A percentile compares a stretch with the other conserved stretches of the same genome.
These are phyloP conservation scores for Coniochaeta sp. DNA, from an alignment of 2,329 filamentous ascomycete species.

Conservation along the genomic window DNA sequence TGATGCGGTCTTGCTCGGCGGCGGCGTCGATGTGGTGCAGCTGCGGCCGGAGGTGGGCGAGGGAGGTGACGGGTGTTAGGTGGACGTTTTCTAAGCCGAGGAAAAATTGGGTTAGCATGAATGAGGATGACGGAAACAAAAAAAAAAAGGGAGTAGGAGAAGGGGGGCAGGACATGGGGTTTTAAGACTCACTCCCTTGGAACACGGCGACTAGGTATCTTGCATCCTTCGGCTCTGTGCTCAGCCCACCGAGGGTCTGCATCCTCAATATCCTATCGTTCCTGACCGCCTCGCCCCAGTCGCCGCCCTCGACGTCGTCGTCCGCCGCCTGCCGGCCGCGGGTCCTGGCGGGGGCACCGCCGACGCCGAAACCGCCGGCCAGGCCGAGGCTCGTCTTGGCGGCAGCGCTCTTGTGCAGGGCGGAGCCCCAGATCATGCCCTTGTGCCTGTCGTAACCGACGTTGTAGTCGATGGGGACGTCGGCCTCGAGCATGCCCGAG, in stretches of 20 bases:
- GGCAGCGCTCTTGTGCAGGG: conserved; percentile 54
- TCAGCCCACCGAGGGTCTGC: conserved; percentile 78
- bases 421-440: conserved; percentile 75
- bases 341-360: conserved; percentile 28
- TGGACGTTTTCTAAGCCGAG: conserved; percentile 63
- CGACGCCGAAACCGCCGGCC: conserved; percentile 64
- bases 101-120: conserved; percentile 10
- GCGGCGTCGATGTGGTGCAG: conserved; percentile 87
- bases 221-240: conserved; percentile 59
- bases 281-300: conserved; percentile 61
- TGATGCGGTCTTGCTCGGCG: conserved; percentile 59
- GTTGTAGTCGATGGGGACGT: conserved; percentile 71
- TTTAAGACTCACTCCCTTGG: conserved; percentile 56
- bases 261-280: conserved; percentile 66
- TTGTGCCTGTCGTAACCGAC: conserved; percentile 76
- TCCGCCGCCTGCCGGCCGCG: conserved; percentile 19
- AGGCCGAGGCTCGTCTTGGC: conserved; percentile 59
- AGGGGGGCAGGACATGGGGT: too few relatives aligned
- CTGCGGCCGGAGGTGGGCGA: conserved; percentile 85
- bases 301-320: conserved; percentile 32
- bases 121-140: background rate
- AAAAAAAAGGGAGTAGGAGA: background rate
- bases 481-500: conserved; percentile 82
- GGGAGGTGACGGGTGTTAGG: conserved; percentile 72
- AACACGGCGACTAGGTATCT: conserved; percentile 95